Evolutionary conservation across 495 filamentous ascomycete genomes (phyloP).

Genomic region (Cercophora sp.): DNA sequence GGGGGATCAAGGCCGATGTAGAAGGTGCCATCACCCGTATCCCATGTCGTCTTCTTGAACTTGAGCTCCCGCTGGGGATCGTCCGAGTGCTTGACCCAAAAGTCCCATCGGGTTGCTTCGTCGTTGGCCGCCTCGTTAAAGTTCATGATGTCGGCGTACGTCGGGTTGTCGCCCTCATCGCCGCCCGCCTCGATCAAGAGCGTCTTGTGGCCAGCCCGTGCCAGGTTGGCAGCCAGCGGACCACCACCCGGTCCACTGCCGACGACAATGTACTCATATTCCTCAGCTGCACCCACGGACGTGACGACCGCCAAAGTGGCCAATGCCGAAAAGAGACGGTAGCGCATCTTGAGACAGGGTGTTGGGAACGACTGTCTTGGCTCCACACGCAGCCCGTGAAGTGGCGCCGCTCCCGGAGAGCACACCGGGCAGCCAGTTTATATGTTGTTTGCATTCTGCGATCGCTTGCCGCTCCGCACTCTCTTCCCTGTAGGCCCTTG

Average conservation of each 20-base stretch:
- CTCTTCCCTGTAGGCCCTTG: background rate
- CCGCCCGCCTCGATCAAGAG: conserved; percentile 63
- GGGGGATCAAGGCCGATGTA: conserved; percentile 46
- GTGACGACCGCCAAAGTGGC: conserved; percentile 21
- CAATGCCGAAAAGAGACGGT: conserved; percentile 26
- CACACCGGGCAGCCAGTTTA: too few relatives aligned
- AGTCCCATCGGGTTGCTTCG: conserved; percentile 46
- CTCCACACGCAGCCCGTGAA: too few relatives aligned
- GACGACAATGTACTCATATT: conserved; percentile 64
- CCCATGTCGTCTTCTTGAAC: conserved; percentile 44
- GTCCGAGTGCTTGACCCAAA: conserved; percentile 49
- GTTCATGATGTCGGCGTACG: conserved; percentile 35
- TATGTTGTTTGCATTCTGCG: background rate
- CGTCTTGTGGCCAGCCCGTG: conserved; percentile 54
- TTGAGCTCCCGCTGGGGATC: conserved; percentile 38
- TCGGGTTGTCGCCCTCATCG: conserved; percentile 52
- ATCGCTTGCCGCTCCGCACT: background rate
- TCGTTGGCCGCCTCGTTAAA: conserved; percentile 45
- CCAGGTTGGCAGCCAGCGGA: conserved; percentile 58
- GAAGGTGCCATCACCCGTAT: conserved; percentile 41
- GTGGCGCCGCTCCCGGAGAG: too few relatives aligned
- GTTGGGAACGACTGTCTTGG: too few relatives aligned
- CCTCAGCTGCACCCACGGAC: conserved; percentile 10
- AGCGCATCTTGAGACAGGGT: too few relatives aligned
- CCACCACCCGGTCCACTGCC: conserved; percentile 64